phyloP scores from a whole-genome alignment of 2,329 filamentous ascomycete genomes.

The Aplosporella prunicola region DNA sequence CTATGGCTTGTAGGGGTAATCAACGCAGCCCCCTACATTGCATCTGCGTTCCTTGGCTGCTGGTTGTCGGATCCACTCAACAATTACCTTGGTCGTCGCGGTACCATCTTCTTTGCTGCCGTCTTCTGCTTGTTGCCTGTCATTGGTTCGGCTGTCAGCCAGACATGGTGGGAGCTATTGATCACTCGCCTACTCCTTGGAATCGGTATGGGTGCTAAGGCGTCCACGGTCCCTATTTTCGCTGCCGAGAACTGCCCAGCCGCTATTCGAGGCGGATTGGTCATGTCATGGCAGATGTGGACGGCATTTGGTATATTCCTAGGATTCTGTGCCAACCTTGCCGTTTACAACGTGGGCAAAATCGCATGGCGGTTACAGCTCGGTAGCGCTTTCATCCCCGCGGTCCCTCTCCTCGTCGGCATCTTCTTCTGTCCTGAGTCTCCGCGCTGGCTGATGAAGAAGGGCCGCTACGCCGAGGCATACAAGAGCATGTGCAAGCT shows the following conservation, averaged over 20 bases:
- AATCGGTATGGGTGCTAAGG: constrained; percentile 38
- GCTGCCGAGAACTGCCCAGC: constrained; percentile 31
- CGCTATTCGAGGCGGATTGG: constrained; percentile 33
- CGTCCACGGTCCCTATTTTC: constrained; percentile 36
- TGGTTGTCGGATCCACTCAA: constrained; percentile 23
- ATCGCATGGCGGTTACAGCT: constrained; percentile 33
- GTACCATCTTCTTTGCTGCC: constrained; percentile 20
- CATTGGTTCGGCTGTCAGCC: constrained; percentile 26
- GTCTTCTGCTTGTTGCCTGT: constrained; percentile 24
- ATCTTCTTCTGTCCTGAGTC: constrained; percentile 35
- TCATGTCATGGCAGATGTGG: constrained; percentile 40
- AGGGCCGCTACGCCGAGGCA: constrained; percentile 29
- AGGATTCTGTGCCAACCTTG: constrained; percentile 32
- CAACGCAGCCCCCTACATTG: constrained; percentile 16
- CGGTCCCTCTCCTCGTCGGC: constrained; percentile 28
- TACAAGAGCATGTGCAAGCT: constrained; percentile 31
- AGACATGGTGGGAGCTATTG: constrained; percentile 32
- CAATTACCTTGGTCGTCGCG: constrained; percentile 21
- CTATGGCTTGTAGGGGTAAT: constrained; percentile 20
- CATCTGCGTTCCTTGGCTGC: constrained; percentile 14
- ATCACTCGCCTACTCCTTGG: constrained; percentile 28
- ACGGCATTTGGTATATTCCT: constrained; percentile 38
- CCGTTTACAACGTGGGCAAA: constrained; percentile 26
- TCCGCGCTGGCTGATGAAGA: constrained; percentile 33
- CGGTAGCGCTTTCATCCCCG: constrained; percentile 31